Evolutionary conservation across 2,329 filamentous ascomycete species (phyloP), one percentile per base, ranked within the genome.

Genomic region (Aspergillus flavus): DNA sequence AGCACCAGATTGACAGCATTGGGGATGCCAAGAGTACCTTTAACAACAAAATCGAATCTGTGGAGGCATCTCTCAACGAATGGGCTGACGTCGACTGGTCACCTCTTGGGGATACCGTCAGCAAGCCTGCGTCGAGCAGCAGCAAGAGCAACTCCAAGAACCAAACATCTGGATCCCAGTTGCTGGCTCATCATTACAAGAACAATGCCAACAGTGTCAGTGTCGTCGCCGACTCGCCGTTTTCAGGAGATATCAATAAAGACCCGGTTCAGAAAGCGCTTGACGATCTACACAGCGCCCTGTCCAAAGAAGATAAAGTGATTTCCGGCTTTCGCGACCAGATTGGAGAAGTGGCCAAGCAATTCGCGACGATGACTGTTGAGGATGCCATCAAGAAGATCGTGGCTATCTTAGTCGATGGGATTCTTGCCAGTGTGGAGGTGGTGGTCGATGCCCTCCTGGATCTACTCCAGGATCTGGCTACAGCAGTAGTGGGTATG

Each of bases 361-460:
- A 60, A 2, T 65, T 65, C n/a, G 41, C 30, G 14, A 23, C 10
- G 1, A 16, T 60, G 5, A 57, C 41, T 21, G 30, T 62, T 2
- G 60, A 45, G 10, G 36, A 62, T 0, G 46, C 62, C 3, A 45
- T 62, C 9, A 30, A 58, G 11, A n/a, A 14, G 0, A n/a, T 65
- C 3, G 53, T 32, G 1, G 52, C 14, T 4, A 62, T 65, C 11
- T 16, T 62, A 12, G 53, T 34, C 6, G 57, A 62, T 30, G 30
- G 21, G 1, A 23, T 45, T 2, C 32, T 65, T 2, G 46, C 23
- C 9, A 63, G 57, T 26, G 34, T 30, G 2, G 53, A 59, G 28
- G 64, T 65, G 5, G 61, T 63, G 3, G 39, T 61, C 1, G 61
- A 63, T n/a, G 43, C 58, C 6, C 9, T 65, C 14, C 9, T 65